Base-by-base conservation (phyloP, 164 flowering plant genomes). In the Umbellularia californica region DNA sequence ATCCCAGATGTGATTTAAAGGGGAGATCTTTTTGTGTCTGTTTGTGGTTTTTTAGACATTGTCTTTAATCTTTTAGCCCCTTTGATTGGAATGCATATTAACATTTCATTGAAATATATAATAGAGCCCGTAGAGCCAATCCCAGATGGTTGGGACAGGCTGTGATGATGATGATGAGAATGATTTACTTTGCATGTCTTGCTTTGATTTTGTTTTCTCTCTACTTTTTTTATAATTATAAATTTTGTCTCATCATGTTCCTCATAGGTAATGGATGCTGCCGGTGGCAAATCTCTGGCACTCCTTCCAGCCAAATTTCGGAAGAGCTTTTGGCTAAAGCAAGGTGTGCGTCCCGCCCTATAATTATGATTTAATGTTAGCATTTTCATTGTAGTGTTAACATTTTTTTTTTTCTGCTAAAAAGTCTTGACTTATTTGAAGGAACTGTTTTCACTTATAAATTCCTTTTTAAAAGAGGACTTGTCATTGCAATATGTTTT, bases 291-390 rank as follows among this genome's bases (percentile, higher is more conserved):
- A 65, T 84, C 91, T 51, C 79, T 94, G 73, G 96, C 97, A 52
- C 50, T 92, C 15, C 85, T 94, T 82, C 98, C 97, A 60, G 93
- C 97, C n/a, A 94, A 92, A 80, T 91, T 94, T 79, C 93, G 88
- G 67, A 90, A 90, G 87, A 88, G 90, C 84, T 84, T 92, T 85
- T 94, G 98, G 98, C 90, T 92, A 22, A 92, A 87, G 81, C 85
- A 79, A 87, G 98, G 98, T 91, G 67, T 67, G 84, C 75, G 22
- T 55, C 30, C 58, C 15, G 5, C 23, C 20, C 20, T 3, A 55
- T 19, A 14, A 55, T 14, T 19, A 55, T 55, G 60, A 14, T 19
- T 55, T 55, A 55, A 17, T 55, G 20, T 55, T 55, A 15, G 6
- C 60, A 55, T 55, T 15, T 55, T 55, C 17, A 55, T 55, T 17